These are phyloP conservation scores for Coix lacrymajobi DNA, from an alignment of 176 grass and related monocot species.

Conservation along the genomic window DNA sequence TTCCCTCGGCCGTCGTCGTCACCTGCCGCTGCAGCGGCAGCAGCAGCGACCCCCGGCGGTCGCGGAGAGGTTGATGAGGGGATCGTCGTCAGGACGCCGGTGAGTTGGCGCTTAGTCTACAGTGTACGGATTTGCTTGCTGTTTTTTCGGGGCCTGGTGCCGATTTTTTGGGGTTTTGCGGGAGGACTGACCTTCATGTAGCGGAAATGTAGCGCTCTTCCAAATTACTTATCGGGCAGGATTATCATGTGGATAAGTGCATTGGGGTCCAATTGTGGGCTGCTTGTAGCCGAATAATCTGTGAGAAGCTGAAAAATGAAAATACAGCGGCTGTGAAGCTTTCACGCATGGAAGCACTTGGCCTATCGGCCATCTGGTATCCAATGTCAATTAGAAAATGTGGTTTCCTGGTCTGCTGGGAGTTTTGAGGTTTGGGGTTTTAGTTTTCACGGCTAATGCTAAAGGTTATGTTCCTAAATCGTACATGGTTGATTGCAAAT, in stretches of 20 bases:
- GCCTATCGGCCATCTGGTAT: neutral
- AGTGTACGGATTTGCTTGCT: neutral
- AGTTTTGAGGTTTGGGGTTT: neutral
- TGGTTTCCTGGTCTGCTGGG: neutral
- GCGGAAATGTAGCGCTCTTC: neutral
- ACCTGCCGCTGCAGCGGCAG: neutral
- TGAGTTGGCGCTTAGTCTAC: conserved; percentile 44
- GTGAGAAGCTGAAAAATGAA: neutral
- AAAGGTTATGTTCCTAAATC: neutral
- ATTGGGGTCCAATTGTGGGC: neutral
- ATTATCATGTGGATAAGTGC: neutral
- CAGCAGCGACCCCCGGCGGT: neutral
- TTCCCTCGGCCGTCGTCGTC: conserved; percentile 20
- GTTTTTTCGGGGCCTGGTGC: neutral
- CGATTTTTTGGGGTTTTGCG: conserved; percentile 18
- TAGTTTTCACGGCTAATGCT: conserved; percentile 2
- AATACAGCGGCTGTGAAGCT: neutral
- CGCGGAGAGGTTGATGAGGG: conserved; percentile 50
- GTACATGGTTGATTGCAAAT: neutral
- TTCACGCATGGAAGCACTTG: neutral
- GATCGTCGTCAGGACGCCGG: conserved; percentile 47
- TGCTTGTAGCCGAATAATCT: neutral
- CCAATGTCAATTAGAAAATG: neutral
- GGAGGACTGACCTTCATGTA: neutral
- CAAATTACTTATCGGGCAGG: neutral